Evolutionary conservation across 768 basidiomycete genomes (phyloP), one percentile per base, ranked within the genome.

Genomic region (Naematelia encephala): DNA sequence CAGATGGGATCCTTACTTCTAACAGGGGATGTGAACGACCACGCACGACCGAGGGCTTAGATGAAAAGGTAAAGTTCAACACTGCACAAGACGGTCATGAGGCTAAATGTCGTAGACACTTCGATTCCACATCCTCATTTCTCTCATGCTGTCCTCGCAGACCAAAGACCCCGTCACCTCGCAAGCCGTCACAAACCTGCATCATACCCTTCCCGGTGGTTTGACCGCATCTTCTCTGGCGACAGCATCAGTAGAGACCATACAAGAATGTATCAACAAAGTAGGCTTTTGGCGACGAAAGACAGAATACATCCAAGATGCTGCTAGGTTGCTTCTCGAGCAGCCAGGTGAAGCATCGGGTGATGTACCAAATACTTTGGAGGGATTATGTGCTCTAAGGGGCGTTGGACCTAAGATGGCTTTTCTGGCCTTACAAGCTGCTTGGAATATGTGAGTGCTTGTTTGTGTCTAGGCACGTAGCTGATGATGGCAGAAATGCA

Each of bases 371-470:
- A 85, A 87, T 72, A 92, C 90, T 0, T 85, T 87, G 2, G 91
- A 91, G 34, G 90, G 89, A 42, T 80, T 99, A 8, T 90, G 91
- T 65, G 87, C 87, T 3, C 78, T 98, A 12, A 86, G 86, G 1
- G 94, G 94, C 0, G 92, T 97, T 0, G 94, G 94, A 0, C 94
- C 92, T 0, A 98, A 99, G 77, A 96, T 98, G 91, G 90, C 90
- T 0, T 94, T 90, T 77, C 75, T 96, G 30, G 80, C 85, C 1
- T 80, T 94, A 1, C 91, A 91, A 64, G 83, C 70, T 25, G 91
- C 90, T 1, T 94, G 90, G 90, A 82, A 87, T 63, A 61, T 90
- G 88, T 89, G 68, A 56, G 86, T 59, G 3, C 27, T 14, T 8
- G 28, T 5, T 14, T 5, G 51, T 19, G 29, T 19, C 14, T 3